phyloP scores from a whole-genome alignment of 768 basidiomycete species.

The Leccinum imitatum region DNA sequence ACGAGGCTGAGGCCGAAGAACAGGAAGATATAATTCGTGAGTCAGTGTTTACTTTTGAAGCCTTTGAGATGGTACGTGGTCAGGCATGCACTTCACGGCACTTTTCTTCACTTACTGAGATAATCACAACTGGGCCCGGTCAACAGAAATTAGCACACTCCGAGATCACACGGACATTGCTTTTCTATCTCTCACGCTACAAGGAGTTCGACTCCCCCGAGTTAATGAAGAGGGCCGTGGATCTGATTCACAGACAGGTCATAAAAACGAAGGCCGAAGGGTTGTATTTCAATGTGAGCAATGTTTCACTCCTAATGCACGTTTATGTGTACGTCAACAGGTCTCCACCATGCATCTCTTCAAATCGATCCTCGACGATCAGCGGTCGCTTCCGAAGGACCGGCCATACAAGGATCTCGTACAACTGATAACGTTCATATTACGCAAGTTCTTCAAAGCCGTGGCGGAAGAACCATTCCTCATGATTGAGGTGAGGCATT shows the following conservation, averaged over 20 bases:
- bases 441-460: constrained; percentile 94
- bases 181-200: constrained; percentile 82
- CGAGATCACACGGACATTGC: constrained; percentile 79
- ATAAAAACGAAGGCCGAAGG: constrained; percentile 92
- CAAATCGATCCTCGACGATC: constrained; percentile 80
- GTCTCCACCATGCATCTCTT: constrained; percentile 89
- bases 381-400: constrained; percentile 74
- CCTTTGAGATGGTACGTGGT: constrained; percentile 77
- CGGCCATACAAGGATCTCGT: constrained; percentile 82
- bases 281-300: constrained; percentile 86
- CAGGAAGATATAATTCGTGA: constrained; percentile 71
- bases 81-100: constrained; percentile 14
- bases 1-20: constrained; percentile 56
- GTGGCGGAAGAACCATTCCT: constrained; percentile 83
- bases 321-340: constrained; percentile 43
- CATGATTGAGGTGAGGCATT: constrained; percentile 73
- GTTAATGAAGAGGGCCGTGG: constrained; percentile 87
- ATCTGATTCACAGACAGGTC: constrained; percentile 86
- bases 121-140: constrained; percentile 19
- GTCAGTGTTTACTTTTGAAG: constrained; percentile 88
- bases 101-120: constrained; percentile 19
- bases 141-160: constrained; percentile 85
- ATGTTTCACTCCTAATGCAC: neutral
- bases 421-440: constrained; percentile 78
- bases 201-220: constrained; percentile 74